Conservation (phyloP, 1,284 basidiomycete species). For the Trichosporon ovoides region DNA sequence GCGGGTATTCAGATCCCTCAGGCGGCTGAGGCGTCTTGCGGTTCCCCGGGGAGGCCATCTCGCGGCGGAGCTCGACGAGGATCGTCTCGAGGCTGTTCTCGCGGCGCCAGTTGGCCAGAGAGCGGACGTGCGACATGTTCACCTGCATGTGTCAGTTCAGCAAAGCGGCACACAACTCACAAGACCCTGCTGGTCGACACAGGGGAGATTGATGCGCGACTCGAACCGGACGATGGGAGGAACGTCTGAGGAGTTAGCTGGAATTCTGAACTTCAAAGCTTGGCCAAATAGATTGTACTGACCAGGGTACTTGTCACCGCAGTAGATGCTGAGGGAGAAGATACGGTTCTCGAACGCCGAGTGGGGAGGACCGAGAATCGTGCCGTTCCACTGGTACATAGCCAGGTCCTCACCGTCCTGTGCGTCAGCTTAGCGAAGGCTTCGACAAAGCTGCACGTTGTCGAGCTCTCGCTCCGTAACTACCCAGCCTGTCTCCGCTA, state of each 20-base stretch:
- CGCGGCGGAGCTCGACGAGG: slow-evolving; percentile 85
- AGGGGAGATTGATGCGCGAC: slow-evolving; percentile 91
- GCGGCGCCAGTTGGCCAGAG: slow-evolving; percentile 68
- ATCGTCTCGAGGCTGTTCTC: slow-evolving; percentile 76
- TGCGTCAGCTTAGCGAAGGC: neutral
- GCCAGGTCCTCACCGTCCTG: slow-evolving; percentile 81
- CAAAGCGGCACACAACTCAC: slow-evolving; percentile 30
- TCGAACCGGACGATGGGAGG: slow-evolving; percentile 59
- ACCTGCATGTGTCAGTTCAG: slow-evolving; percentile 51
- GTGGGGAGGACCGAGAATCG: slow-evolving; percentile 96
- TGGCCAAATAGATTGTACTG: slow-evolving; percentile 49
- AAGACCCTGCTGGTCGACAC: slow-evolving; percentile 70
- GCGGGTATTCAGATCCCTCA: slow-evolving; percentile 62
- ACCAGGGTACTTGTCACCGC: slow-evolving; percentile 79
- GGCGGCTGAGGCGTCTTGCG: slow-evolving; percentile 91
- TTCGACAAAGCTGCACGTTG: neutral
- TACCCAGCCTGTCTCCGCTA: too few relatives aligned
- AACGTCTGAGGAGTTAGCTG: slow-evolving; percentile 28
- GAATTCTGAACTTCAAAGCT: neutral
- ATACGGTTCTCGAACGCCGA: slow-evolving; percentile 98
- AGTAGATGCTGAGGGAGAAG: slow-evolving; percentile 89
- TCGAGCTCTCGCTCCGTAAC: too few relatives aligned
- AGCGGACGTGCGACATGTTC: slow-evolving; percentile 62
- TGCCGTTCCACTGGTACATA: slow-evolving; percentile 99
- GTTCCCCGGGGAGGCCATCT: slow-evolving; percentile 88